These are phyloP conservation scores for Cutaneotrichosporon dermatis DNA, from an alignment of 1,284 basidiomycete genomes.

Conservation along the genomic window DNA sequence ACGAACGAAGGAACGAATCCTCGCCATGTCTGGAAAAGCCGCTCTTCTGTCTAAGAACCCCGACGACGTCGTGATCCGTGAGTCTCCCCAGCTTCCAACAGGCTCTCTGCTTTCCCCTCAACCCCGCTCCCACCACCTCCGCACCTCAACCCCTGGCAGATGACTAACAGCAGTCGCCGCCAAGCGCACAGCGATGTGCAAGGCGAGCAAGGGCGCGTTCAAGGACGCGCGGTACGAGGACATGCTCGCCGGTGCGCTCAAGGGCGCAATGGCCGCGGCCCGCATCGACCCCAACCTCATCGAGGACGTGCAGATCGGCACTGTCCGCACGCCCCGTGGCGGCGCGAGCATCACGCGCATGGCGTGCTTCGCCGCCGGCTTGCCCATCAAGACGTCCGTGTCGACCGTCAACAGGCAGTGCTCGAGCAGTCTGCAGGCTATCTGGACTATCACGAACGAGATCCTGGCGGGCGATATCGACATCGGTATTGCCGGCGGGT, in stretches of 20 bases:
- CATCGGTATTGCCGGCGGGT: constrained; percentile 91
- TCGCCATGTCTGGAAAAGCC: constrained; percentile 11
- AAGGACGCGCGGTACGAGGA: constrained; percentile 83
- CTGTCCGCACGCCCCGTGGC: constrained; percentile 46
- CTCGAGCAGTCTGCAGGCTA: constrained; percentile 75
- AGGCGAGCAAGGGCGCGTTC: constrained; percentile 82
- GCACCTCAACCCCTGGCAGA: not conserved
- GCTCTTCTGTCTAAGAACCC: constrained; percentile 18
- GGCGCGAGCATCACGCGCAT: constrained; percentile 20
- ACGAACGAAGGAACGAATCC: not conserved
- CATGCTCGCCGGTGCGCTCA: constrained; percentile 68
- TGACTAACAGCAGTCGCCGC: constrained; percentile 11
- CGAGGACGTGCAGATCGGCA: constrained; percentile 59
- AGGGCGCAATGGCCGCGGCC: constrained; percentile 34
- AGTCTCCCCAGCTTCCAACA: not conserved
- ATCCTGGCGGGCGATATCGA: constrained; percentile 79
- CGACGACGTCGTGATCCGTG: constrained; percentile 22
- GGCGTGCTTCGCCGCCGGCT: constrained; percentile 16
- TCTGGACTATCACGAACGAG: constrained; percentile 64
- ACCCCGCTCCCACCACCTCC: no score
- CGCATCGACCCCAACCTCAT: constrained; percentile 75
- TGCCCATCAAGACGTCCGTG: constrained; percentile 53
- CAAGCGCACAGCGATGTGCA: constrained; percentile 21
- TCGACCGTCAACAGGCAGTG: constrained; percentile 90
- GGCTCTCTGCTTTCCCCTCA: no score